Evolutionary conservation across 257 asterid genomes (phyloP).

Genomic region (Solanum neorickii): DNA sequence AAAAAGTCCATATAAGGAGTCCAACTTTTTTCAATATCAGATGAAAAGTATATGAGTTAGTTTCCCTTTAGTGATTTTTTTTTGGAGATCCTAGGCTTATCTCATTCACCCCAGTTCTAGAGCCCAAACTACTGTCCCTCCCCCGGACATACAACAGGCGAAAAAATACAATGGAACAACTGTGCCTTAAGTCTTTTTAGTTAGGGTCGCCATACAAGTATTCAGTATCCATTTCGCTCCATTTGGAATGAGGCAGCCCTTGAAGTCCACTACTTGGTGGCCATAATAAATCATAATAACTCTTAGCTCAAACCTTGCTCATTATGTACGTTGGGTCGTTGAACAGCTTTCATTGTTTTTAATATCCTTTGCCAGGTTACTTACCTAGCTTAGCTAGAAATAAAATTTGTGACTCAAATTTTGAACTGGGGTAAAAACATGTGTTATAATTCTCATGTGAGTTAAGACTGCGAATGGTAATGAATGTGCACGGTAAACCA

Average conservation of each 20-base stretch:
- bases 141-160: not conserved
- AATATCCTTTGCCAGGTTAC: not conserved
- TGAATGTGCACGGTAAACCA: not conserved
- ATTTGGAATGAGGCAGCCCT: not conserved
- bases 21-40: not conserved
- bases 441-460: not conserved
- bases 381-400: not conserved
- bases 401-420: not conserved
- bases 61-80: rapidly evolving
- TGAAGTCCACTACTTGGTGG: not conserved
- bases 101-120: not conserved
- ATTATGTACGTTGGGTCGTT: not conserved
- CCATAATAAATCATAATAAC: not conserved
- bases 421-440: rapidly evolving
- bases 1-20: not conserved
- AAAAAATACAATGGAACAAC: not conserved
- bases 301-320: not conserved
- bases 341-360: not conserved
- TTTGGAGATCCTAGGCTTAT: not conserved
- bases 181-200: not conserved
- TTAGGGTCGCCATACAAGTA: not conserved
- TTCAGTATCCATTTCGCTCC: not conserved
- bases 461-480: not conserved
- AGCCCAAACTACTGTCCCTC: not conserved
- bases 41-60: not conserved